These are phyloP conservation scores for Gaertneriomyces sp. DNA, from an alignment of 192 early-diverging fungal species.

Conservation along the genomic window DNA sequence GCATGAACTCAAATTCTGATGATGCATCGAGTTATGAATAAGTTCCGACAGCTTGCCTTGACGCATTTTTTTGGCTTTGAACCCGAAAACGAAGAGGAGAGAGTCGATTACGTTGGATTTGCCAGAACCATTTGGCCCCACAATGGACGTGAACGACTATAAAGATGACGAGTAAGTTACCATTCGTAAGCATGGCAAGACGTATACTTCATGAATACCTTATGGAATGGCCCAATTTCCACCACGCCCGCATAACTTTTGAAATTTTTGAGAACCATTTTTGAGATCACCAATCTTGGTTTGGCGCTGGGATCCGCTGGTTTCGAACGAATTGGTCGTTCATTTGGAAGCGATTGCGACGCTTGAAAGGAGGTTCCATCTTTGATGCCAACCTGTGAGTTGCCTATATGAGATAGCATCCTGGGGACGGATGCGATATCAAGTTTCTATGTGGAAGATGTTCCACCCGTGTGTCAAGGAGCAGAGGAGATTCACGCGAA, in stretches of 20 bases:
- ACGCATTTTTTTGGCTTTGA: conserved; percentile 93
- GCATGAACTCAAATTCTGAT: conserved; percentile 69
- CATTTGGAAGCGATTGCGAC: too few relatives aligned
- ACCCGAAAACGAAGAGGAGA: conserved; percentile 97
- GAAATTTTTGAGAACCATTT: conserved; percentile 91
- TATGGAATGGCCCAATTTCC: conserved; percentile 96
- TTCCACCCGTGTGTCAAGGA: too few relatives aligned
- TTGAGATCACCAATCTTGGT: conserved; percentile 63
- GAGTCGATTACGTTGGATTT: conserved; percentile 99
- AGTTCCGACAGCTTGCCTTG: conserved; percentile 93
- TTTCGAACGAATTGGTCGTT: too few relatives aligned
- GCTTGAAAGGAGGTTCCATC: too few relatives aligned
- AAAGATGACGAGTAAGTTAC: not conserved
- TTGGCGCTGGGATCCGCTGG: not conserved
- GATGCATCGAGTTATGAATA: conserved; percentile 86
- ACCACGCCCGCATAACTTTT: conserved; percentile 91
- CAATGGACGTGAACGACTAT: conserved; percentile 75
- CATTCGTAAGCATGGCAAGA: not conserved
- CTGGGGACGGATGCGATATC: too few relatives aligned
- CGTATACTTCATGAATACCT: conserved; percentile 46
- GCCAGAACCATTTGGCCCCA: conserved; percentile 96
- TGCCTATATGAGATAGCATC: too few relatives aligned
- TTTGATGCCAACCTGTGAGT: too few relatives aligned
- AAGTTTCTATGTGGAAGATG: too few relatives aligned
- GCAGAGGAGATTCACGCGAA: too few relatives aligned